Evolutionary conservation across 345 rosid species (phyloP), one percentile per base, ranked within the genome.

Genomic region (Turritis glabra): DNA sequence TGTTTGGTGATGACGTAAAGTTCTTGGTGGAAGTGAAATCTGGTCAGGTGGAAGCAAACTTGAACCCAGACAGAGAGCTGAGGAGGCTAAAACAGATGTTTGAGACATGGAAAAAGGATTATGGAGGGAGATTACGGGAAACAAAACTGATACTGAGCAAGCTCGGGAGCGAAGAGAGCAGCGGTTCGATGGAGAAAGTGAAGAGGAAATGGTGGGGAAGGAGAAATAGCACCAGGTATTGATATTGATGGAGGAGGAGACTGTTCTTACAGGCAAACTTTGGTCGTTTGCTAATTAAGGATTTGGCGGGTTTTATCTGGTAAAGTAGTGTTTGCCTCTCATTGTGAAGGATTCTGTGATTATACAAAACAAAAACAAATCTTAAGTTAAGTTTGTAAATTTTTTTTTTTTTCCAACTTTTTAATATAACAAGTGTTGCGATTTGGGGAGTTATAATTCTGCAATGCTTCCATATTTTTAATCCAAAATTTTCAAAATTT

Each of bases 171-270:
- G 96, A 92, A 72, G 96, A 89, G 80, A 87, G 88, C 35, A 82
- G 87, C 0, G 89, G 90, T 55, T 86, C 87, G 5, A 78, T 86
- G 35, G 92, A 89, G 66, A 83, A 67, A 44, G 84, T 73, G 78
- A 96, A 92, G 81, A 89, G 82, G 91, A 96, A 90, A 74, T 96
- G 94, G 94, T 96, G 97, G 99, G 96, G 91, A 52, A 90, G 98
- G 74, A 89, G 91, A 81, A 96, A 96, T 82, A 92, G 98, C 74
- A 64, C 90, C 44, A 90, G 93, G 87, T 78, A 69, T 68, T 85
- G 32, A 65, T 92, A 68, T 61, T 38, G 62, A 61, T 62, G 22
- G n/a, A 47, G 19, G 18, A 21, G 12, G 3, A 50, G 62, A 37
- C 64, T 14, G 10, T 77, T 77, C 72, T 71, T 72, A 58, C 69